Evolutionary conservation across 2,329 filamentous ascomycete species (phyloP), one percentile per base, ranked within the genome.

Genomic region (Phyllosticta citrichinensis): DNA sequence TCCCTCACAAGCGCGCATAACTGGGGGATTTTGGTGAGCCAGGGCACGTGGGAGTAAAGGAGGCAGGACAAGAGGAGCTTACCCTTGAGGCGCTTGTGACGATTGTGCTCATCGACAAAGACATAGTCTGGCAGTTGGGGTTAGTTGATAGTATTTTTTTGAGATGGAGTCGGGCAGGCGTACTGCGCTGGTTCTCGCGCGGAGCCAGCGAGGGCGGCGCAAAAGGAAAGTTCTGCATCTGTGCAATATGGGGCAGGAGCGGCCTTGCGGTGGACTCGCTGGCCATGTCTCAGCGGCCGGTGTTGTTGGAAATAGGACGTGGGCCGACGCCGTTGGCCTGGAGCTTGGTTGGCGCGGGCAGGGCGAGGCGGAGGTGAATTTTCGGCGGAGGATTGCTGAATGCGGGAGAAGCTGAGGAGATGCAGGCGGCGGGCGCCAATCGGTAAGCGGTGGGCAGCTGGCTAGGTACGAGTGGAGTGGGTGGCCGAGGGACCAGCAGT

Each of bases 51-150:
- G 14, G 20, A 30, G 11, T 57, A 17, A 2, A 57, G 55, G 56
- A 73, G n/a, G 14, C n/a, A 11, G 50, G 47, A 22, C 40, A 33
- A 40, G 22, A 22, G 40, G 19, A 8, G 63, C 83, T 50, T 58
- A 94, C 91, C 91, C 82, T 97, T 97, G 65, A 97, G 79, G 68
- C 93, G 85, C 77, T 97, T 97, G 76, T 97, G 94, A 65, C 94
- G 88, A 78, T 97, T 97, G 76, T 97, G 94, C 75, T 97, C 93
- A 75, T 97, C 93, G 62, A 97, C 94, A 72, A 97, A 97, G 69
- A 97, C 94, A 88, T 97, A 97, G 74, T 97, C 92, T 96, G 69
- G 54, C 63, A 62, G 54, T 58, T 25, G 52, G 47, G 55, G 64
- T 72, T 64, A 70, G 58, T 30, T 24, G 30, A 11, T 2, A 19